Evolutionary conservation across 1,284 basidiomycete genomes (phyloP).

Genomic region (Pyrrhoderma lamaoense): DNA sequence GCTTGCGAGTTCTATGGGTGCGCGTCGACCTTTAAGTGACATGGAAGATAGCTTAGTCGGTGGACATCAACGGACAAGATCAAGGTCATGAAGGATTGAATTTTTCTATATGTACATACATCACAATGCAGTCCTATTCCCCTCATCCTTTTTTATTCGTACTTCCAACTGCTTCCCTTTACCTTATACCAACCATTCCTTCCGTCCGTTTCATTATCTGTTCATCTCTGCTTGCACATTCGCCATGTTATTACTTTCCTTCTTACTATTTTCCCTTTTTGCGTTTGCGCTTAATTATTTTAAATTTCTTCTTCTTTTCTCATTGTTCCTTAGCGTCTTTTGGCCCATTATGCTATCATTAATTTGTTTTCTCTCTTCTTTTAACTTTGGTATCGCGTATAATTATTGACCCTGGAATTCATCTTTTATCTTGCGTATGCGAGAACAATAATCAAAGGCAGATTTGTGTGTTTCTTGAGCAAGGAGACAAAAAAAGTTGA

Average conservation of each 20-base stretch:
- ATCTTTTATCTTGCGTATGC: neutral
- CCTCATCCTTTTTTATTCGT: conserved; percentile 34
- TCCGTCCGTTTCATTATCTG: conserved; percentile 17
- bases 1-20: conserved; percentile 67
- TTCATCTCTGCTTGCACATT: conserved; percentile 26
- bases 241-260: conserved; percentile 16
- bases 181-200: conserved; percentile 18
- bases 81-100: conserved; percentile 49
- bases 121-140: conserved; percentile 14
- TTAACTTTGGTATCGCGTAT: conserved; percentile 22
- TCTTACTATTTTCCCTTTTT: neutral
- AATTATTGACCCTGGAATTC: conserved; percentile 27
- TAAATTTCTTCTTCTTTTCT: conserved; percentile 5
- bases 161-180: conserved; percentile 25
- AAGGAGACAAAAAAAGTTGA: neutral
- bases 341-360: conserved; percentile 27
- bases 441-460: conserved; percentile 1
- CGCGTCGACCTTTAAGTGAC: conserved; percentile 61
- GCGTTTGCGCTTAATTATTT: conserved; percentile 12
- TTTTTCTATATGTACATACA: conserved; percentile 21
- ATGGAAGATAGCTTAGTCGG: conserved; percentile 48
- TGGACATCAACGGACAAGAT: conserved; percentile 51
- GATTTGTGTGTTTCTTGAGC: neutral
- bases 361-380: conserved; percentile 25
- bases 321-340: conserved; percentile 1